Base-by-base conservation (phyloP, 148 eudicot genomes). In the Cornus suecica region DNA sequence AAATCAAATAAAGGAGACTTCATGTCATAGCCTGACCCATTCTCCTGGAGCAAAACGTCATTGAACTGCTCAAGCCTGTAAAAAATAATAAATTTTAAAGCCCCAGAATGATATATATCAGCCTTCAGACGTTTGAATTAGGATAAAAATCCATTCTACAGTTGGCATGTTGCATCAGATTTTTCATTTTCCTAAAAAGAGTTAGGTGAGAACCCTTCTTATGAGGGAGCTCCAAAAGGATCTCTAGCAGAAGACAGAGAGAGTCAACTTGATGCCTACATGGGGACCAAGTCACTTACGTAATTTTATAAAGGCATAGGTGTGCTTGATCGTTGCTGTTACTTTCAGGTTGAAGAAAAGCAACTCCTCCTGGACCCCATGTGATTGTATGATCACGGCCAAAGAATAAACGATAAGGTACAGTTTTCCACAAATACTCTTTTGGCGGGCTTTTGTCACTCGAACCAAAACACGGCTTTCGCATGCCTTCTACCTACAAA, bases 361-460 rank as follows among this genome's bases (percentile, higher is more conserved):
- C 99, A 80, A 84, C 97, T 63, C 99, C 99, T 42, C 97, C 99
- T 70, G 86, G 88, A 68, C 99, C 99, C 99, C 99, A 95, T 52
- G 94, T 87, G 45, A 10, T 73, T 5, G 86, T 80, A 68, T 71
- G 42, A 52, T 91, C 99, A 78, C 80, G 93, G 68, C 87, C 99
- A 79, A 92, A 95, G 81, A 95, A 89, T 73, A 92, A 76, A 71
- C 97, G 94, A 78, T 92, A 97, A 73, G 91, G 89, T 34, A 90
- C 68, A 63, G 67, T 75, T 80, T 82, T 92, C 97, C 99, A 90
- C 73, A 83, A 3, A 73, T 77, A 81, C 71, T 81, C 97, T 81
- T 91, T 92, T 65, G 99, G 97, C 61, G 74, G 86, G 77, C 76
- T 89, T 87, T 81, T 92, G 78, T 92, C 99, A 86, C 85, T 72